A percentile compares a stretch with the other conserved stretches of the same genome.
phyloP scores from a whole-genome alignment of 257 asterid species.

The Solanum acaule region DNA sequence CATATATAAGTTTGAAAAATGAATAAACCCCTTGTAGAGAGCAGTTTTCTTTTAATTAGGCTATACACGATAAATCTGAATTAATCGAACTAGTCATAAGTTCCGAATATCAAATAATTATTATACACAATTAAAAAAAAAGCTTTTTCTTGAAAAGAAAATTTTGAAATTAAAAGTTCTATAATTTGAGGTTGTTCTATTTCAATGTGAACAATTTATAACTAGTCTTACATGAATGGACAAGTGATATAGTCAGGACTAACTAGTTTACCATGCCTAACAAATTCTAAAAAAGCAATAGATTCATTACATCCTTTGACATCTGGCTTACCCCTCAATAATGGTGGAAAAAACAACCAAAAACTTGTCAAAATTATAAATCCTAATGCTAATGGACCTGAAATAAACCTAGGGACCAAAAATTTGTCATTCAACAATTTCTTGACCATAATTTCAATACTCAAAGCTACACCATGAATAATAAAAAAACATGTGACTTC shows the following conservation, averaged over 20 bases:
- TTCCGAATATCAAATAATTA: not conserved
- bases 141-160: not conserved
- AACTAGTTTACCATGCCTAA: slow-evolving; percentile 24
- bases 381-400: slow-evolving; percentile 26
- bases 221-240: slow-evolving; percentile 20
- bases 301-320: slow-evolving; percentile 44
- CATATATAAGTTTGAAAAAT: too few species aligned
- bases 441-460: slow-evolving; percentile 24
- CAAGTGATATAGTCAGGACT: slow-evolving; percentile 32
- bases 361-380: slow-evolving; percentile 28
- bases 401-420: slow-evolving; percentile 13
- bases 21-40: not conserved
- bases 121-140: not conserved
- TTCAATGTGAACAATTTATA: not conserved
- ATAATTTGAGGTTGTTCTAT: not conserved
- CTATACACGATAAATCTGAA: accelerated
- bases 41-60: not conserved
- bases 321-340: slow-evolving; percentile 25
- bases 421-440: slow-evolving; percentile 1
- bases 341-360: slow-evolving; percentile 55
- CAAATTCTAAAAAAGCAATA: slow-evolving; percentile 41
- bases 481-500: slow-evolving; percentile 29
- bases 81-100: not conserved
- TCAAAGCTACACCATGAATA: slow-evolving; percentile 30
- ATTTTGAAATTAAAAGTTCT: not conserved